phyloP scores from a whole-genome alignment of 331 rosid genomes.

The Pyrus hybrid region DNA sequence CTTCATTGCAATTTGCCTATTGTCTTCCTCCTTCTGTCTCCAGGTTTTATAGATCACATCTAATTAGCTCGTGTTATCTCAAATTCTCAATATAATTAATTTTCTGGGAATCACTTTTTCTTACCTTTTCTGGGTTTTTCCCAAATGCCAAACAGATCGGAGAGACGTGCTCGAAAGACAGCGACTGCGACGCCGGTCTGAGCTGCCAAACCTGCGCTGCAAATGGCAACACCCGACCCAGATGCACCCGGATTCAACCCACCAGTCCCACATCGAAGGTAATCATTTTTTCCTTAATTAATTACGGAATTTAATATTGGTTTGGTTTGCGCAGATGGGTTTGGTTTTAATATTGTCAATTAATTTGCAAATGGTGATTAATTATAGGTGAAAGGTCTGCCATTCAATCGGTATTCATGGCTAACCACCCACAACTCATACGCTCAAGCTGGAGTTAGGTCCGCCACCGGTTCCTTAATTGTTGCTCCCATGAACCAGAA shows the following conservation, averaged over 20 bases:
- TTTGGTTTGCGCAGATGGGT: background rate
- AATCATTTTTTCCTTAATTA: background rate
- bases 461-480: constrained; percentile 50
- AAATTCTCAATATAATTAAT: background rate
- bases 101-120: background rate
- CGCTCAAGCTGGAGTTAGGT: constrained; percentile 54
- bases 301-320: background rate
- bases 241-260: constrained; percentile 73
- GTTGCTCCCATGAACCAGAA: constrained; percentile 73
- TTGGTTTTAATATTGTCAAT: background rate
- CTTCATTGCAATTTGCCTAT: constrained; percentile 42
- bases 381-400: constrained; percentile 55
- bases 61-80: background rate
- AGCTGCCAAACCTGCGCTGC: constrained; percentile 62
- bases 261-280: constrained; percentile 54
- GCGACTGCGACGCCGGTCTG: constrained; percentile 62
- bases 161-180: constrained; percentile 64
- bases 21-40: constrained; percentile 38
- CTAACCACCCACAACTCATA: constrained; percentile 88
- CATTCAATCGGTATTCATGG: constrained; percentile 86
- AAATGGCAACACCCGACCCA: constrained; percentile 79
- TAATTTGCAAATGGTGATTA: background rate
- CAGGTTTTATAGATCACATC: constrained; percentile 31
- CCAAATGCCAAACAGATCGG: constrained; percentile 51
- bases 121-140: constrained; percentile 6